phyloP scores from a whole-genome alignment of 2,329 filamentous ascomycete species.

The Sclerotinia subarctica region DNA sequence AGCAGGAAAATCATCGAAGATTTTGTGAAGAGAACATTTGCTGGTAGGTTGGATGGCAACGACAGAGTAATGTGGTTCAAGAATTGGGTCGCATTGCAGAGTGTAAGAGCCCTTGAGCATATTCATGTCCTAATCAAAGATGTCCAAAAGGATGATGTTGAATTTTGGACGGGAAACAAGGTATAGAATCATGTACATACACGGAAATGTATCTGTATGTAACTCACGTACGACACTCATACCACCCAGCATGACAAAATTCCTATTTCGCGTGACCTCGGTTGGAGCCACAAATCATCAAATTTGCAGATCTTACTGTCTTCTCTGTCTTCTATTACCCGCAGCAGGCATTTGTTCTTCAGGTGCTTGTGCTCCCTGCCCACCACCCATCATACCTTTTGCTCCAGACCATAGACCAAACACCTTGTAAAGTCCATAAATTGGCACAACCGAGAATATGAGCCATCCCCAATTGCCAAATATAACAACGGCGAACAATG shows the following conservation, averaged over 20 bases:
- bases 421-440: slow-evolving; percentile 38
- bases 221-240: background rate
- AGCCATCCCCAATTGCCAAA: slow-evolving; percentile 80
- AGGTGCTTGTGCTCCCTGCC: slow-evolving; percentile 31
- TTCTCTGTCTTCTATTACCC: slow-evolving; percentile 38
- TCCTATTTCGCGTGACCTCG: background rate
- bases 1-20: slow-evolving; percentile 61
- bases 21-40: slow-evolving; percentile 70
- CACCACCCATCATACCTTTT: slow-evolving; percentile 39
- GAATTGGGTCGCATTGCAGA: slow-evolving; percentile 88
- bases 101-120: slow-evolving; percentile 82
- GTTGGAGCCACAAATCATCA: background rate
- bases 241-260: background rate
- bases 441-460: slow-evolving; percentile 46
- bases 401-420: slow-evolving; percentile 38
- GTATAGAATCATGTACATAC: background rate
- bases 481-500: slow-evolving; percentile 66
- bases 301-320: slow-evolving; percentile 21
- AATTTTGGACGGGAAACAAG: slow-evolving; percentile 48
- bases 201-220: background rate
- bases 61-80: slow-evolving; percentile 78
- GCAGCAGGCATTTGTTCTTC: slow-evolving; percentile 32
- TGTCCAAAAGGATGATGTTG: slow-evolving; percentile 50
- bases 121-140: slow-evolving; percentile 72
- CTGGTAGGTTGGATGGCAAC: slow-evolving; percentile 50